phyloP scores from a whole-genome alignment of 768 basidiomycete genomes.

The Piloderma croceum region DNA sequence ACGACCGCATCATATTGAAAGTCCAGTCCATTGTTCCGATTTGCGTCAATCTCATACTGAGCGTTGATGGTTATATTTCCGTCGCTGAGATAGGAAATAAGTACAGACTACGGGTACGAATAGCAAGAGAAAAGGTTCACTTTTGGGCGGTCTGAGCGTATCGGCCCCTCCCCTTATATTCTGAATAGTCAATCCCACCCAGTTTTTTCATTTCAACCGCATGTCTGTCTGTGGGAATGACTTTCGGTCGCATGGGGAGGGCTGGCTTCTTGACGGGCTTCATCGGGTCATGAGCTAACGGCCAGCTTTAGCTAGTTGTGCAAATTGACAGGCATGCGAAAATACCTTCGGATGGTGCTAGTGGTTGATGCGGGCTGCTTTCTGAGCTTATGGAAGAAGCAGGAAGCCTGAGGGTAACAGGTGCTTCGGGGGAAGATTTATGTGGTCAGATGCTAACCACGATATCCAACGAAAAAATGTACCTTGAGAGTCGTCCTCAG shows the following conservation, averaged over 20 bases:
- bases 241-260: neutral
- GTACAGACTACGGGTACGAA: neutral
- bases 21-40: slow-evolving; percentile 55
- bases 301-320: neutral
- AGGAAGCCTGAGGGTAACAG: neutral
- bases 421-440: slow-evolving; percentile 1
- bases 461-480: neutral
- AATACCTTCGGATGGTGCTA: neutral
- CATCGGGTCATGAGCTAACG: neutral
- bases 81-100: slow-evolving; percentile 12
- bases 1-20: slow-evolving; percentile 78
- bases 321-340: neutral
- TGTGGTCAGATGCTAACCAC: too few species aligned
- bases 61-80: slow-evolving; percentile 51
- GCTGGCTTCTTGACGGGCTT: neutral
- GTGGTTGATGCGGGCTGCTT: neutral
- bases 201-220: neutral
- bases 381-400: neutral
- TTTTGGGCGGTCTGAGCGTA: slow-evolving; percentile 37
- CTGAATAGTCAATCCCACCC: slow-evolving; percentile 34
- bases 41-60: slow-evolving; percentile 59
- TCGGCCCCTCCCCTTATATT: slow-evolving; percentile 55
- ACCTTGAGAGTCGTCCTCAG: slow-evolving; percentile 39
- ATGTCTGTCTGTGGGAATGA: neutral
- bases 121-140: slow-evolving; percentile 19